phyloP scores from a whole-genome alignment of 305 asterid species.

The Fraxinus albicans region DNA sequence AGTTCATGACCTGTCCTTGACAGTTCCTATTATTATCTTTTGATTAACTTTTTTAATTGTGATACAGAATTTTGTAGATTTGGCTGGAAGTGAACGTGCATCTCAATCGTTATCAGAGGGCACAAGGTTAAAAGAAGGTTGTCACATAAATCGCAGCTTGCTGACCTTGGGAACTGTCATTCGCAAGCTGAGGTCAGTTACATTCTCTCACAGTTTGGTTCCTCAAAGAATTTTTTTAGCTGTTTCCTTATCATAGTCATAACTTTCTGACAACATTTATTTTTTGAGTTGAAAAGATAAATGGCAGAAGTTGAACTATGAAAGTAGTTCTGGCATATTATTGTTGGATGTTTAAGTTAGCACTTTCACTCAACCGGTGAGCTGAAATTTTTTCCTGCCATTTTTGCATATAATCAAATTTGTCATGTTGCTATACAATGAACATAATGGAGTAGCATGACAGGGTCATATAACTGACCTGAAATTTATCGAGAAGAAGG shows the following conservation, averaged over 20 bases:
- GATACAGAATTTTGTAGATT: conserved; percentile 82
- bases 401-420: background rate
- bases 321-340: background rate
- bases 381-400: background rate
- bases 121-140: conserved; percentile 90
- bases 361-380: background rate
- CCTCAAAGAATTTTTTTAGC: background rate
- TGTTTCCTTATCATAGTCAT: background rate
- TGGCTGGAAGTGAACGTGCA: conserved; percentile 98
- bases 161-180: conserved; percentile 88
- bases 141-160: conserved; percentile 96
- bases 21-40: conserved; percentile 41
- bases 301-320: background rate
- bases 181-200: conserved; percentile 79
- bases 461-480: background rate
- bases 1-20: background rate
- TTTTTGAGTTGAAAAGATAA: background rate
- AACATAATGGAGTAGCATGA: background rate
- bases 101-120: conserved; percentile 93
- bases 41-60: conserved; percentile 66
- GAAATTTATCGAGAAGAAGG: background rate
- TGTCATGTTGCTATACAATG: background rate
- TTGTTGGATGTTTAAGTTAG: background rate
- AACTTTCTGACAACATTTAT: background rate
- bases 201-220: background rate